A percentile compares a stretch with the other conserved stretches of the same genome.
phyloP scores from a whole-genome alignment of 108 stramenopile species.

The Aurantiochytrium sp. region DNA sequence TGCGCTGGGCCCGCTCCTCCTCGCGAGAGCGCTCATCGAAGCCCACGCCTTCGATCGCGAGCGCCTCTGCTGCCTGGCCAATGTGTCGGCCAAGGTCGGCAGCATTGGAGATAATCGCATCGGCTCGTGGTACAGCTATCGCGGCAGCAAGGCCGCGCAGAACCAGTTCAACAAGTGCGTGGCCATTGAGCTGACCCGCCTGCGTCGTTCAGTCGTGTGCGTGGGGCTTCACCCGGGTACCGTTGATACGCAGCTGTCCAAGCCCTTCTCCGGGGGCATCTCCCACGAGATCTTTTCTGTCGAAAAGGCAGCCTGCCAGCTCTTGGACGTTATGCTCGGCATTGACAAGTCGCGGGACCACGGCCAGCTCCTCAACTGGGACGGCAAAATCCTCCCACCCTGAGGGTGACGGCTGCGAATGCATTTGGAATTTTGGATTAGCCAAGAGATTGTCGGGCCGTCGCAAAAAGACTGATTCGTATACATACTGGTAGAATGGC shows the following conservation, averaged over 20 bases:
- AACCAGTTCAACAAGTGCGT: constrained; percentile 76
- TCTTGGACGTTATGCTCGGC: constrained; percentile 59
- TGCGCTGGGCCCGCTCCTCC: constrained; percentile 27
- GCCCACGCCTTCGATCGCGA: neutral
- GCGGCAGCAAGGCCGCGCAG: constrained; percentile 78
- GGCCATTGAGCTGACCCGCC: constrained; percentile 68
- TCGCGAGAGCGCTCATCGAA: neutral
- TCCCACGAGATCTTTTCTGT: constrained; percentile 71
- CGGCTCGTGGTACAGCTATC: constrained; percentile 88
- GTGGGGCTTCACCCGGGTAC: constrained; percentile 86
- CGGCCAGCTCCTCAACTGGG: neutral
- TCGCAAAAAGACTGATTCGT: no score
- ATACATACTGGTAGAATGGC: no score
- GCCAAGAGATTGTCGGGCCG: no score
- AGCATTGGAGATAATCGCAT: constrained; percentile 79
- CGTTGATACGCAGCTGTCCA: constrained; percentile 78
- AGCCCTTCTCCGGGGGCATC: constrained; percentile 80
- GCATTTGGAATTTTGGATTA: no score
- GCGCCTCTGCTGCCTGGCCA: constrained; percentile 63
- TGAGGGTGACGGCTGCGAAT: neutral
- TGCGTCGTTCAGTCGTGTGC: constrained; percentile 53
- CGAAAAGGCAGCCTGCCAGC: constrained; percentile 52
- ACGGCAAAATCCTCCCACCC: neutral
- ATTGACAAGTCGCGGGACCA: constrained; percentile 52
- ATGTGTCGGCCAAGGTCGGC: constrained; percentile 80